A percentile compares a stretch with the other conserved stretches of the same genome.
phyloP scores from a whole-genome alignment of 2,329 filamentous ascomycete genomes.

The Geoglossum cookeanum region DNA sequence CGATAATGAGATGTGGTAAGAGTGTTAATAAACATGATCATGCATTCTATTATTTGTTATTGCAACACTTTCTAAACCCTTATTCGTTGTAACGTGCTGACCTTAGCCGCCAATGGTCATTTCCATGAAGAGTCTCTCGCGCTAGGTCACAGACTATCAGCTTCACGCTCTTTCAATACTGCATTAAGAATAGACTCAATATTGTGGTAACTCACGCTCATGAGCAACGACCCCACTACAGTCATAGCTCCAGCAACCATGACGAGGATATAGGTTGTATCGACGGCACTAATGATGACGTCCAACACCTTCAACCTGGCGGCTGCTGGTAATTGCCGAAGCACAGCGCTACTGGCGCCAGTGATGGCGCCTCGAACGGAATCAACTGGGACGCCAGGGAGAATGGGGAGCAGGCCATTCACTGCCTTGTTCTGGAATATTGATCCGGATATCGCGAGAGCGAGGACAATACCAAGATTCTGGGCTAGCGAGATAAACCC shows the following conservation, averaged over 20 bases:
- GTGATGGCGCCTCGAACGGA: constrained; percentile 16
- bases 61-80: too few species aligned
- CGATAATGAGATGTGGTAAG: too few species aligned
- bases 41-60: too few species aligned
- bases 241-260: constrained; percentile 3
- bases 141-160: too few species aligned
- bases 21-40: too few species aligned
- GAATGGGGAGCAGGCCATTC: constrained; percentile 13
- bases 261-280: neutral
- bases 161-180: too few species aligned
- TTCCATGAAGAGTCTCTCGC: too few species aligned
- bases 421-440: constrained; percentile 21
- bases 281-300: constrained; percentile 3
- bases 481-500: constrained; percentile 23
- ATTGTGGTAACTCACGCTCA: neutral
- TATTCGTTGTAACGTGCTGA: too few species aligned
- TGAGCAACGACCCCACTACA: neutral
- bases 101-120: too few species aligned
- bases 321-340: neutral
- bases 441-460: constrained; percentile 20
- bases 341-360: constrained; percentile 7
- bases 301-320: neutral
- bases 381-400: constrained; percentile 13
- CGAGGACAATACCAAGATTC: constrained; percentile 19
- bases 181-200: too few species aligned